These are phyloP conservation scores for Leccinum variicolor DNA, from an alignment of 768 basidiomycete species.

Conservation along the genomic window DNA sequence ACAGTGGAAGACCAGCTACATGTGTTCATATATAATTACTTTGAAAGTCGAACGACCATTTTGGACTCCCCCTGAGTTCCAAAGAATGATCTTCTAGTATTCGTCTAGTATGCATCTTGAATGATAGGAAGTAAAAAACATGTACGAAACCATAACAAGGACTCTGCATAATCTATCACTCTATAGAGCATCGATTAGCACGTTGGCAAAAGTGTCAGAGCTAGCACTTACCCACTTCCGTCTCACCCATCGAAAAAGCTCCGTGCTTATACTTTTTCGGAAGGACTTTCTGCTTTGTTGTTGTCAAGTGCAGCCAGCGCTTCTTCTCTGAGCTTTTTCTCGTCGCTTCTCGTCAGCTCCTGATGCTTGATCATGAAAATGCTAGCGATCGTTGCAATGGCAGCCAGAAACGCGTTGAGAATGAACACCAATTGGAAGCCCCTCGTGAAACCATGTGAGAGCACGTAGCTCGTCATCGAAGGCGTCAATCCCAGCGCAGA, in stretches of 20 bases:
- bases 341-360: conserved; percentile 56
- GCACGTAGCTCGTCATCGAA: conserved; percentile 37
- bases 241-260: neutral
- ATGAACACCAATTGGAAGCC: conserved; percentile 63
- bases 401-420: conserved; percentile 54
- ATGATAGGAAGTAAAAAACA: neutral
- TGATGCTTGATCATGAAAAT: conserved; percentile 60
- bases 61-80: neutral
- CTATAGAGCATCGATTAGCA: neutral
- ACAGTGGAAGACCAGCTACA: neutral
- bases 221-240: conserved; percentile 1
- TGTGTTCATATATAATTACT: neutral
- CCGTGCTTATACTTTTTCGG: conserved; percentile 4
- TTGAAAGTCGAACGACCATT: neutral
- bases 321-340: conserved; percentile 44
- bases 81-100: neutral
- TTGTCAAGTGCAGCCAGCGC: conserved; percentile 23
- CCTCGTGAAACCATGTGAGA: conserved; percentile 47
- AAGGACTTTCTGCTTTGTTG: neutral
- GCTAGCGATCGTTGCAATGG: conserved; percentile 51
- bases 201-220: neutral
- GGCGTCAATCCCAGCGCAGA: conserved; percentile 35
- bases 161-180: neutral
- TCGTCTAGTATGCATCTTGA: neutral
- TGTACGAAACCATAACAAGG: neutral